Percentiles rank a stretch among this genome's conserved stretches.
Conservation (phyloP, 1,284 basidiomycete genomes). For the Cerioporus squamosus region DNA sequence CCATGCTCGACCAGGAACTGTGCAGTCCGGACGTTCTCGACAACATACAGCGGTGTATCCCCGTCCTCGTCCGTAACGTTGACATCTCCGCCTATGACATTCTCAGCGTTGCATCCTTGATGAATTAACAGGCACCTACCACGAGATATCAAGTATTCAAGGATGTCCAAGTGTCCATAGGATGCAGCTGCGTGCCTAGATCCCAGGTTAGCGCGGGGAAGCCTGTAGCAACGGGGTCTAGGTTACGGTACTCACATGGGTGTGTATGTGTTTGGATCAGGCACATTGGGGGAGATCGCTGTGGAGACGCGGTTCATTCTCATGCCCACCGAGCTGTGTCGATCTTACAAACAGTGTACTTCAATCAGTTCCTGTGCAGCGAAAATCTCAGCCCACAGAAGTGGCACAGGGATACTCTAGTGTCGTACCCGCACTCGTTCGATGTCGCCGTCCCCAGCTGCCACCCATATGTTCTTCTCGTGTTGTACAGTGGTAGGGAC, state of each 20-base stretch:
- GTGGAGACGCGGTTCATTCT: constrained; percentile 12
- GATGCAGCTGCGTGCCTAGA: constrained; percentile 92
- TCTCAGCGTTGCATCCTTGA: no score
- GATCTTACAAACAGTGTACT: constrained; percentile 28
- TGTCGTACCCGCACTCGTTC: constrained; percentile 38
- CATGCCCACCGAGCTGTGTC: background rate
- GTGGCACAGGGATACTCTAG: background rate
- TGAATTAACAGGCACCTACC: constrained; percentile 43
- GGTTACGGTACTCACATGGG: constrained; percentile 75
- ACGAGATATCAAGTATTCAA: constrained; percentile 78
- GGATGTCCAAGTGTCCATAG: constrained; percentile 79
- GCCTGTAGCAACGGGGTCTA: background rate
- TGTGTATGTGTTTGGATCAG: constrained; percentile 84
- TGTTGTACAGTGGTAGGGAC: constrained; percentile 31
- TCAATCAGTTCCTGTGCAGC: constrained; percentile 30
- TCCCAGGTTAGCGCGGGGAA: background rate
- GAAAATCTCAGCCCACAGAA: no score
- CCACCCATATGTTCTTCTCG: constrained; percentile 87
- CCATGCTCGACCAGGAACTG: constrained; percentile 81
- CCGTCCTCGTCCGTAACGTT: constrained; percentile 87
- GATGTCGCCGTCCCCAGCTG: constrained; percentile 87
- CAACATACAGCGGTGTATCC: constrained; percentile 92
- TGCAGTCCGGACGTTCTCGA: constrained; percentile 82
- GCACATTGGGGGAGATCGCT: constrained; percentile 78
- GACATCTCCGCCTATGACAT: constrained; percentile 74